phyloP scores from a whole-genome alignment of 2,329 filamentous ascomycete genomes.

The Paramyrothecium sp. region DNA sequence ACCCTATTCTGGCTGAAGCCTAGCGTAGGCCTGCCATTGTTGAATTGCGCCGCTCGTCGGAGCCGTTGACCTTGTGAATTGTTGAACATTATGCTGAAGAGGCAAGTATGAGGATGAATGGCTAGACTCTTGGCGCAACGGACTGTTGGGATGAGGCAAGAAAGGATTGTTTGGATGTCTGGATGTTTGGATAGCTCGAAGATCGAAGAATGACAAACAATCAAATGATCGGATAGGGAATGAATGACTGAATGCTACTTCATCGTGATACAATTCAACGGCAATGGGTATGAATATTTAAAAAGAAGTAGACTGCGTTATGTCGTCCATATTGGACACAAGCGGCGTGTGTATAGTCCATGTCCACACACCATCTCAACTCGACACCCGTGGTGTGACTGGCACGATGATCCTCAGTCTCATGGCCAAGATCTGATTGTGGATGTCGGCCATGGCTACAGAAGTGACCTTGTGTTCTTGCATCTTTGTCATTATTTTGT shows the following conservation, averaged over 20 bases:
- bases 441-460: not conserved
- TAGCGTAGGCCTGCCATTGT: not conserved
- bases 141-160: not conserved
- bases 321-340: not conserved
- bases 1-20: not conserved
- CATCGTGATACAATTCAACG: not conserved
- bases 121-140: not conserved
- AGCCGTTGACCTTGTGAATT: not conserved
- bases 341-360: not conserved
- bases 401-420: not conserved
- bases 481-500: not conserved
- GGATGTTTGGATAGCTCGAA: not conserved
- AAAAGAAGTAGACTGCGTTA: not conserved
- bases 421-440: not conserved
- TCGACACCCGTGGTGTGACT: not conserved
- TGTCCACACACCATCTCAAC: not conserved
- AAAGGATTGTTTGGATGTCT: not conserved
- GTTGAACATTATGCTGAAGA: not conserved
- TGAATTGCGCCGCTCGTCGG: not conserved
- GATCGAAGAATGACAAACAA: not conserved
- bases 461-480: not conserved
- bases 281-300: too few species aligned
- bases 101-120: not conserved
- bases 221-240: not conserved
- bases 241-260: not conserved